Evolutionary conservation across 2,329 filamentous ascomycete genomes (phyloP).

Genomic region (Fusarium circinatum): DNA sequence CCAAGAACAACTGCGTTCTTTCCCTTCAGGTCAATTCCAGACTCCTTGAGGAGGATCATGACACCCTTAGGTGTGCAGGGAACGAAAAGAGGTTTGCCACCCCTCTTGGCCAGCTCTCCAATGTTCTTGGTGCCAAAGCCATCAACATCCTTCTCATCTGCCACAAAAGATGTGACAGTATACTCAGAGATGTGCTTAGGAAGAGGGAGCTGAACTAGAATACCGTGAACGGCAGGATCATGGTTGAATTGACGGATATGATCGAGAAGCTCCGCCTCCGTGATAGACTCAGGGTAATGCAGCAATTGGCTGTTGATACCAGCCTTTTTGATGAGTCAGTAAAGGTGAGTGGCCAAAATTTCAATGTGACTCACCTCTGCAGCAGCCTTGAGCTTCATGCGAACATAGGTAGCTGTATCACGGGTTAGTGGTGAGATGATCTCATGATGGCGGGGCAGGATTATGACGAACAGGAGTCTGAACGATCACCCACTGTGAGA

Average conservation of each 20-base stretch:
- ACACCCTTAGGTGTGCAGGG: conserved; percentile 98
- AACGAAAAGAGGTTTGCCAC: conserved; percentile 86
- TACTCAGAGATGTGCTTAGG: conserved; percentile 93
- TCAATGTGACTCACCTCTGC: conserved; percentile 71
- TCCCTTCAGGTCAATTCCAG: conserved; percentile 83
- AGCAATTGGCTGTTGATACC: conserved; percentile 89
- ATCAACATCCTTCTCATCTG: conserved; percentile 96
- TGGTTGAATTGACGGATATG: conserved; percentile 86
- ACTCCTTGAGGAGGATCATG: conserved; percentile 89
- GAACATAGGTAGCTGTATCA: conserved; percentile 87
- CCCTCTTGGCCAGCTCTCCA: conserved; percentile 95
- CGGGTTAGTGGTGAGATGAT: conserved; percentile 34
- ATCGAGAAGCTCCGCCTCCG: conserved; percentile 86
- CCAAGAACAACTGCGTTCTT: conserved; percentile 96
- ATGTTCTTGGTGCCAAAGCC: conserved; percentile 96
- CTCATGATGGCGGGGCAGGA: conserved; percentile 37
- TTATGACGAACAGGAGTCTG: conserved; percentile 78
- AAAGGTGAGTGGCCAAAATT: neutral
- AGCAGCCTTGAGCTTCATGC: conserved; percentile 99
- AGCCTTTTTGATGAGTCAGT: conserved; percentile 63
- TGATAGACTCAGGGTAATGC: conserved; percentile 82
- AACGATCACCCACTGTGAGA: conserved; percentile 82
- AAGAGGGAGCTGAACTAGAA: conserved; percentile 92
- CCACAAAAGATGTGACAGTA: conserved; percentile 86
- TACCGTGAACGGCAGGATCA: conserved; percentile 85